Evolutionary conservation across 2,329 filamentous ascomycete genomes (phyloP), one percentile per base, ranked within the genome.

Genomic region (Aspergillus viridinutans): DNA sequence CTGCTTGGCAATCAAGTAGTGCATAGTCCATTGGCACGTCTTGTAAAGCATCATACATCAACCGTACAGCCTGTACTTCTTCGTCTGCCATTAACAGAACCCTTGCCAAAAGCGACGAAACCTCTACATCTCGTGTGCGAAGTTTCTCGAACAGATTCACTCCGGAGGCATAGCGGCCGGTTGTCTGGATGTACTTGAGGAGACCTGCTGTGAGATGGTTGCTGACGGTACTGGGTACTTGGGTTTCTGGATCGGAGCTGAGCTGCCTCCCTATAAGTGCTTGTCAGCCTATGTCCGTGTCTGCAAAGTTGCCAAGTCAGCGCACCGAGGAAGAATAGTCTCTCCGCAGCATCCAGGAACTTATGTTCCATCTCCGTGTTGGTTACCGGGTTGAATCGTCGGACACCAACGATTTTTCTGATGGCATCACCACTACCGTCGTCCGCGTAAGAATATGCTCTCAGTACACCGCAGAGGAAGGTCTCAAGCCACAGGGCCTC

Each of bases 141-240:
- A 99, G 83, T 76, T 99, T 99, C 75, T 97, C 92, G 67, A 99
- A 99, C 0, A 99, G 82, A 65, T 99, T 99, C 74, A 99, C 96
- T 14, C 92, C 94, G 0, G 94, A 97, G 8, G 92, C 85, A 68
- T 94, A 97, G 58, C 94, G 87, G 20, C 94, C 95, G 0, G 93
- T 97, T 0, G 94, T 99, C 67, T 92, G 86, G 65, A 99, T 95
- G 72, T 99, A 99, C 74, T 90, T 90, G 32, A 99, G 80, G 5
- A 99, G 84, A 3, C 95, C 94, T n/a, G 90, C 87, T 1, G 93
- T 96, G 42, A 99, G 82, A 73, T 97, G 92, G 71, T 99, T 99
- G 17, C 91, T 95, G 56, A 97, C 94, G 57, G 94, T 88, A 68
- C 96, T 99, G 2, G 94, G 94, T 3, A 99, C 93, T 75, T 99